Conservation (phyloP, 768 basidiomycete species). For the Punctularia strigosozonata region DNA sequence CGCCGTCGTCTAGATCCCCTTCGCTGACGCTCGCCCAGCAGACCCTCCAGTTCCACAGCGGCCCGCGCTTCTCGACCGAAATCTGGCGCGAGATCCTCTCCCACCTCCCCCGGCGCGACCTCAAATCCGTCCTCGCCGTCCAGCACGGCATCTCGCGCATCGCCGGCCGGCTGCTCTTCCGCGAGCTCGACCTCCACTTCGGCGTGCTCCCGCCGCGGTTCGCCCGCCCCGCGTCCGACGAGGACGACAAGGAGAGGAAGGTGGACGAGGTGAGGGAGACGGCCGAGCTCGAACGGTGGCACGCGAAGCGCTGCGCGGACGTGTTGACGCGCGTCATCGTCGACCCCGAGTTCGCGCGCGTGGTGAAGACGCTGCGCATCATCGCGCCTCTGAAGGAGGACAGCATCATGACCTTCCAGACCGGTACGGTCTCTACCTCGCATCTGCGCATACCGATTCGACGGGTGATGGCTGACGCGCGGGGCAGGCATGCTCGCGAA, state of each 20-base stretch:
- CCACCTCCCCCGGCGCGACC: slow-evolving; percentile 50
- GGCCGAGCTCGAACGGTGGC: slow-evolving; percentile 32
- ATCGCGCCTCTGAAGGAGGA: slow-evolving; percentile 39
- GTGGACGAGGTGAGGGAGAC: slow-evolving; percentile 10
- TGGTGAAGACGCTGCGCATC: slow-evolving; percentile 45
- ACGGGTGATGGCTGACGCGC: background rate
- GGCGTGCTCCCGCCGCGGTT: slow-evolving; percentile 18
- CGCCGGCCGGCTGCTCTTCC: slow-evolving; percentile 56
- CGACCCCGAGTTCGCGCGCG: slow-evolving; percentile 44
- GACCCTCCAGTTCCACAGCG: no score
- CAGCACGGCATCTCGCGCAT: slow-evolving; percentile 58
- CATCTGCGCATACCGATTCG: background rate
- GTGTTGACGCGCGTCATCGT: slow-evolving; percentile 57
- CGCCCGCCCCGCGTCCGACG: slow-evolving; percentile 11
- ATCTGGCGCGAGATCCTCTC: slow-evolving; percentile 62
- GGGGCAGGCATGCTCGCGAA: slow-evolving; percentile 65
- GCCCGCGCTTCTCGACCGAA: slow-evolving; percentile 39
- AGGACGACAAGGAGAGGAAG: slow-evolving; percentile 16
- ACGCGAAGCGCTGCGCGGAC: slow-evolving; percentile 58
- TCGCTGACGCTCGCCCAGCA: no score
- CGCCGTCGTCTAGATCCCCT: slow-evolving; percentile 2
- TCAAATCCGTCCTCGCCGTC: slow-evolving; percentile 50
- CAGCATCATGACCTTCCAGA: slow-evolving; percentile 50
- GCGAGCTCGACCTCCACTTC: slow-evolving; percentile 53
- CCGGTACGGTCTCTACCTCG: slow-evolving; percentile 27